Conservation (phyloP, 164 flowering plant genomes). For the Stephania japonica region DNA sequence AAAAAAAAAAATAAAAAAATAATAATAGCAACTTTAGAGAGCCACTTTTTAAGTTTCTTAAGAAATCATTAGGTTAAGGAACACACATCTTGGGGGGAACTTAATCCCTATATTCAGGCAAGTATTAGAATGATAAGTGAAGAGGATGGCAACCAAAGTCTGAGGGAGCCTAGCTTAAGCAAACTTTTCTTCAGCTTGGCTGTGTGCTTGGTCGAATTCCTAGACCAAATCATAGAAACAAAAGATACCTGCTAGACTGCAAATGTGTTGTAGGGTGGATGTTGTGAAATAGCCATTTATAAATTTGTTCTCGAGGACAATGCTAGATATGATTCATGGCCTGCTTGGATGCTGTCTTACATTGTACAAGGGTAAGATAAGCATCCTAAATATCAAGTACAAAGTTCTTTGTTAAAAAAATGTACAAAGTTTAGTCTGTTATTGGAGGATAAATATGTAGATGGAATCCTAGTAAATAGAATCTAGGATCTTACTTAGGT, state of each 20-base stretch:
- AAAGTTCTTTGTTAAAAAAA: no score
- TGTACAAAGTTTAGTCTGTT: background rate
- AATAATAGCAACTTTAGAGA: background rate
- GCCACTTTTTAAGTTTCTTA: background rate
- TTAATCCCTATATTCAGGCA: background rate
- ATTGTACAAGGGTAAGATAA: background rate
- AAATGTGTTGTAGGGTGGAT: background rate
- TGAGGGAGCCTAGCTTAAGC: background rate
- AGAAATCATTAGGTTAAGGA: background rate
- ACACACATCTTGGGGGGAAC: background rate
- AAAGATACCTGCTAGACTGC: background rate
- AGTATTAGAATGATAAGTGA: background rate
- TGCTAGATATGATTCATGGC: background rate
- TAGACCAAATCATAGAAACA: background rate
- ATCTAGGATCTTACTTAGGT: no score
- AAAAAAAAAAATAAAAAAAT: no score
- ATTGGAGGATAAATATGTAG: background rate
- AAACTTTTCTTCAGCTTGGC: background rate
- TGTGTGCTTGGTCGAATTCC: no score
- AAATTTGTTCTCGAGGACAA: background rate
- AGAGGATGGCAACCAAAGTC: background rate
- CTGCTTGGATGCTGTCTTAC: background rate
- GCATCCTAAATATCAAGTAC: background rate
- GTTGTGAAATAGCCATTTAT: background rate
- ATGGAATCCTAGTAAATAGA: no score